Conservation (phyloP, 2,329 filamentous ascomycete species). For the Aspergillus aculeatinus region DNA sequence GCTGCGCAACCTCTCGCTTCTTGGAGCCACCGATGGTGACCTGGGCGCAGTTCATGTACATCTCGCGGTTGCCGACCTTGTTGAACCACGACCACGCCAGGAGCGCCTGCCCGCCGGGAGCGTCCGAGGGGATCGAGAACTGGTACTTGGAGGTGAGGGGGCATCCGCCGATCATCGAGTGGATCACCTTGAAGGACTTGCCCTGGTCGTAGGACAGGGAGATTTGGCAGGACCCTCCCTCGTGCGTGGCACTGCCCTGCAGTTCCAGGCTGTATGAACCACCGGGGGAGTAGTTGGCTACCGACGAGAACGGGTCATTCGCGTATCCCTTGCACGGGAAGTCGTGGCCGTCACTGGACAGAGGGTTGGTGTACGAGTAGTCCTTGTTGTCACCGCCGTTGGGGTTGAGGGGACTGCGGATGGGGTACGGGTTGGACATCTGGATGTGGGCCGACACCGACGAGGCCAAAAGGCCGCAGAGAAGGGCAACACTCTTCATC, state of each 20-base stretch:
- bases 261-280: conserved; percentile 63
- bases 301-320: conserved; percentile 51
- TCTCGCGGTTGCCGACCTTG: conserved; percentile 72
- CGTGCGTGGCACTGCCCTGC: conserved; percentile 61
- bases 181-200: conserved; percentile 66
- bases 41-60: conserved; percentile 83
- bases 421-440: conserved; percentile 55
- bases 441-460: conserved; percentile 52
- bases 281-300: conserved; percentile 64
- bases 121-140: conserved; percentile 66
- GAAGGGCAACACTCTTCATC: conserved; percentile 36
- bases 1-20: conserved; percentile 10
- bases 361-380: conserved; percentile 70
- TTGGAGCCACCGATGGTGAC: conserved; percentile 55
- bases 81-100: conserved; percentile 80
- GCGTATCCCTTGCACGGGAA: conserved; percentile 76
- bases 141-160: conserved; percentile 55
- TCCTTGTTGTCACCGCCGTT: conserved; percentile 54
- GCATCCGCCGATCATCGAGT: conserved; percentile 62
- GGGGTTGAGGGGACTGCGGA: conserved; percentile 53
- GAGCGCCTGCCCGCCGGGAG: conserved; percentile 60
- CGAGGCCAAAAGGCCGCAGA: conserved; percentile 34
- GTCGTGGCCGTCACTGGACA: conserved; percentile 58
- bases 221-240: conserved; percentile 74
- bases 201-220: conserved; percentile 73